These are phyloP conservation scores for Ceratobasidium sp. DNA, from an alignment of 1,284 basidiomycete genomes.

Conservation along the genomic window DNA sequence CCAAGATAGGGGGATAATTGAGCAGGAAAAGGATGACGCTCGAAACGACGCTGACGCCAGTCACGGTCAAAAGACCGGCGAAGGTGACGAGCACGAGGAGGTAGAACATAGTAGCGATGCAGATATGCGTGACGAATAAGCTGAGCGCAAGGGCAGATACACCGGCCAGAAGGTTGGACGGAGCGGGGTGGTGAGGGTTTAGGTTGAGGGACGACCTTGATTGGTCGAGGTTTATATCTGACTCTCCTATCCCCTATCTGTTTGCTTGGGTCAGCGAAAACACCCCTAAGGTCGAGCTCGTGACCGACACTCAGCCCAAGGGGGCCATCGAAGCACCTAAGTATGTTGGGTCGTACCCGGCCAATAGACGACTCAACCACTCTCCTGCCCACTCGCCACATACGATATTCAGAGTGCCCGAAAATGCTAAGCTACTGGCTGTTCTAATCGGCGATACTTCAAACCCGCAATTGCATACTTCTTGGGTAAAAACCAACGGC, in stretches of 20 bases:
- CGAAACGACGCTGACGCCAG: background rate
- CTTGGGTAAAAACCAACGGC: background rate
- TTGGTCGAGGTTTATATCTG: background rate
- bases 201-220: background rate
- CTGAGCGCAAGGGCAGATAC: background rate
- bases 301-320: background rate
- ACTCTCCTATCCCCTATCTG: background rate
- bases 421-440: no score
- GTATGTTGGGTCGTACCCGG: background rate
- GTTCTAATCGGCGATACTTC: no score
- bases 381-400: no score
- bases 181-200: conserved; percentile 1
- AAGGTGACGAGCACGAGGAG: background rate
- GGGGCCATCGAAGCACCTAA: background rate
- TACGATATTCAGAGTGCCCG: no score
- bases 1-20: background rate
- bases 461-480: no score
- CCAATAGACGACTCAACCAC: no score
- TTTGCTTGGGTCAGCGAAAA: background rate
- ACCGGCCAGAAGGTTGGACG: background rate
- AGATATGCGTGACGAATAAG: background rate
- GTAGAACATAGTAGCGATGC: background rate
- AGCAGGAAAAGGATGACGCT: background rate
- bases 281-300: background rate
- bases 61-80: background rate